Evolutionary conservation across 1,139 yeast species (phyloP).

Genomic region (Lodderomyces beijingensis): DNA sequence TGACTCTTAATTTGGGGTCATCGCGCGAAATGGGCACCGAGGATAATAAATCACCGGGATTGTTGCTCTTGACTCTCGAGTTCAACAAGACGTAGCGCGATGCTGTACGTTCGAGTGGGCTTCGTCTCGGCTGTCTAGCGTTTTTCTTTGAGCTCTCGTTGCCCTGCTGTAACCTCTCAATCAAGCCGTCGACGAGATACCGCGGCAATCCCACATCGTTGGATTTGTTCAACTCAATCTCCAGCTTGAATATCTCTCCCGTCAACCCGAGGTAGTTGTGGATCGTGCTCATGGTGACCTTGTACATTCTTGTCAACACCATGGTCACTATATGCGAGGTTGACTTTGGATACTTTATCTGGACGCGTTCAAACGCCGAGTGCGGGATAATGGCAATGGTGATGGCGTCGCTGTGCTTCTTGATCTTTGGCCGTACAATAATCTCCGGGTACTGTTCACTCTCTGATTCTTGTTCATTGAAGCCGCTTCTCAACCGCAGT

Average conservation of each 20-base stretch:
- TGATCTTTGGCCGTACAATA: conserved; percentile 11
- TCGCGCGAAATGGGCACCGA: conserved; percentile 70
- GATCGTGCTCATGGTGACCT: conserved; percentile 89
- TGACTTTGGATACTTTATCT: conserved; percentile 76
- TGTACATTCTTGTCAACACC: conserved; percentile 77
- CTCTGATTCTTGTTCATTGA: neutral
- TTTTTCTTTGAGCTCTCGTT: conserved; percentile 2
- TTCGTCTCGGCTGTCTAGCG: conserved; percentile 7
- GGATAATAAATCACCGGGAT: conserved; percentile 81
- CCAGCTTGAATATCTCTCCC: conserved; percentile 75
- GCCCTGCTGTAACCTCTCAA: conserved; percentile 32
- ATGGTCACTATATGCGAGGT: conserved; percentile 93
- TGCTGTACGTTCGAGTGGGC: conserved; percentile 14
- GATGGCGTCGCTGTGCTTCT: conserved; percentile 6
- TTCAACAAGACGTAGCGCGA: conserved; percentile 67
- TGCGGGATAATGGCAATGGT: conserved; percentile 92
- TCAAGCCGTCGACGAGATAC: conserved; percentile 56
- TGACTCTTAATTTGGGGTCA: conserved; percentile 16
- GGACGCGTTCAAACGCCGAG: conserved; percentile 71
- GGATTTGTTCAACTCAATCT: conserved; percentile 55
- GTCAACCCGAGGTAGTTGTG: conserved; percentile 85
- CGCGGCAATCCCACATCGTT: conserved; percentile 48
- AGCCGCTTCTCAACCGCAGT: neutral
- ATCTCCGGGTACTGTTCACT: conserved; percentile 10
- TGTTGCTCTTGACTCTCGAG: conserved; percentile 54